Evolutionary conservation across 2,329 filamentous ascomycete species (phyloP).

Genomic region (Ceratocystis papillata): DNA sequence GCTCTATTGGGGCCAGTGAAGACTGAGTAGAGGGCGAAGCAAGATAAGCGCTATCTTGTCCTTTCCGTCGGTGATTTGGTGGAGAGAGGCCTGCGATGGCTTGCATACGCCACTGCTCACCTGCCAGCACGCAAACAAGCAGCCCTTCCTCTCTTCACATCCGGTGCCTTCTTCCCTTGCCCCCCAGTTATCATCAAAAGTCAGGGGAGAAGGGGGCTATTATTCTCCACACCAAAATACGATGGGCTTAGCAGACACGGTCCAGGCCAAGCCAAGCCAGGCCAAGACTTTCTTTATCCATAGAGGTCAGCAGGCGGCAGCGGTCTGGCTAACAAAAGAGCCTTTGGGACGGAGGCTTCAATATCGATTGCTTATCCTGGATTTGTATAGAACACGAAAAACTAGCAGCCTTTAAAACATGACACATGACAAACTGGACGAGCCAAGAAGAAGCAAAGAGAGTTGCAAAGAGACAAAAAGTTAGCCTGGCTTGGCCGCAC

Average conservation of each 20-base stretch:
- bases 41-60: too few relatives aligned
- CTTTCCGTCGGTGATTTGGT: neutral
- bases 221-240: too few relatives aligned
- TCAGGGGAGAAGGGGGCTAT: neutral
- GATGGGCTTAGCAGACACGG: too few relatives aligned
- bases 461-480: neutral
- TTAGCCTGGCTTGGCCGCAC: neutral
- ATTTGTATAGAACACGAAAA: neutral
- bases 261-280: neutral
- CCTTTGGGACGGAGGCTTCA: neutral
- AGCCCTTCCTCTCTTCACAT: neutral
- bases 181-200: neutral
- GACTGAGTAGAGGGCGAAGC: too few relatives aligned
- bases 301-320: neutral
- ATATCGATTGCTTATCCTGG: neutral
- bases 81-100: neutral
- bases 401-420: neutral
- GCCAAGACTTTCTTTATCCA: neutral
- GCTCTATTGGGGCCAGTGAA: neutral
- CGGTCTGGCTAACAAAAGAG: neutral
- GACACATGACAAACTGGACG: conserved; percentile 3
- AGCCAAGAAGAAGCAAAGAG: neutral
- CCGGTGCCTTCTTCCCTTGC: neutral
- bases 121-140: neutral
- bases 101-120: neutral